Evolutionary conservation across 495 filamentous ascomycete genomes (phyloP).

Genomic region (Trichoderma asperelloides): DNA sequence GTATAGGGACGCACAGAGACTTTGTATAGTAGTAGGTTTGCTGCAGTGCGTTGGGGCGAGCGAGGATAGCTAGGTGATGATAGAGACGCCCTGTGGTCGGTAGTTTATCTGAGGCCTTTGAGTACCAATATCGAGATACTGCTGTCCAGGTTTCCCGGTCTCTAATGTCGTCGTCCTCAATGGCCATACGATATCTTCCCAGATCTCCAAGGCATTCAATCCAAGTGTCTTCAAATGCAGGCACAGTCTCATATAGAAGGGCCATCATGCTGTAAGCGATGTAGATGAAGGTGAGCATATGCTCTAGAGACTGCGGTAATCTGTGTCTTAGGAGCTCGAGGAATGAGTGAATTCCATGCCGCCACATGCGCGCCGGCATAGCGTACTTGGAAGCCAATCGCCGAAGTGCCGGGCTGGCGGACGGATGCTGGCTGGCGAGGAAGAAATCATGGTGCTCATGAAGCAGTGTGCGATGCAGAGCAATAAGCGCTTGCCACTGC

Average conservation of each 20-base stretch:
- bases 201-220: constrained; percentile 83
- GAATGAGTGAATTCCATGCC: constrained; percentile 54
- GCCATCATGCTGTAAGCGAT: constrained; percentile 77
- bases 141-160: constrained; percentile 73
- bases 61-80: constrained; percentile 77
- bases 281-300: constrained; percentile 77
- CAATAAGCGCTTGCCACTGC: constrained; percentile 67
- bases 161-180: constrained; percentile 60
- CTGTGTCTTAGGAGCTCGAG: constrained; percentile 63
- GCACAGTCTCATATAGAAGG: constrained; percentile 65
- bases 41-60: constrained; percentile 61
- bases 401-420: constrained; percentile 49
- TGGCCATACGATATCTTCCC: constrained; percentile 57
- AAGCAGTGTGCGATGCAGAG: constrained; percentile 55
- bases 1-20: constrained; percentile 38
- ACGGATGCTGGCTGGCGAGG: constrained; percentile 65
- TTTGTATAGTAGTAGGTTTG: constrained; percentile 67
- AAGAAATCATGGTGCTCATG: constrained; percentile 69
- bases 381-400: constrained; percentile 58
- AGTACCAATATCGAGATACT: constrained; percentile 75
- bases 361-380: constrained; percentile 80
- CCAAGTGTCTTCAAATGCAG: constrained; percentile 75
- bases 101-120: constrained; percentile 60
- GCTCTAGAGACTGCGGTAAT: constrained; percentile 61
- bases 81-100: constrained; percentile 68